Base-by-base conservation (phyloP, 2,329 filamentous ascomycete species). In the Cryphonectria parasitica region DNA sequence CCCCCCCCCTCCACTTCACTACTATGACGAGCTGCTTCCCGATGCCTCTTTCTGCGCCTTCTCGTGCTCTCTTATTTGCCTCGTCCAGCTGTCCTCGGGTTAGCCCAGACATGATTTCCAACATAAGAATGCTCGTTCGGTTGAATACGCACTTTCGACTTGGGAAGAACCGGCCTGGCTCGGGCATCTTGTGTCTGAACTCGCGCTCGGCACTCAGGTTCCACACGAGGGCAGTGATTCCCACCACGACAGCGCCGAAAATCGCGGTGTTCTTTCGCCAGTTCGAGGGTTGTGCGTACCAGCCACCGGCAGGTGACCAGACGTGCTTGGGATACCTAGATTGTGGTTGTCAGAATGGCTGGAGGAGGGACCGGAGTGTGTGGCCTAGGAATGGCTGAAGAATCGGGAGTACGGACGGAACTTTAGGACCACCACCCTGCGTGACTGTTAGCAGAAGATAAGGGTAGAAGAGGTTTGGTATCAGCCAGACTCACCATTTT, bases 241-340 rank as follows among this genome's bases (percentile, higher is more conserved):
- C 89, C 74, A 90, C 75, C 31, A 93, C 82, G 54, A 74, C 65
- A 43, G 79, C 71, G 39, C 79, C 77, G 64, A 80, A 75, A 54
- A 80, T 52, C 58, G 76, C 77, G 13, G 96, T 99, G 86, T 99
- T 99, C 78, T 85, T 84, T 82, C 92, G 96, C 96, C 96, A 99
- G 87, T 99, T 99, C 76, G 88, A 86, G 68, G 96, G 96, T 81
- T 97, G 95, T 68, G 91, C 85, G 83, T 99, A 99, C 96, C 96
- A 99, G 83, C 96, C 96, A 88, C 96, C 96, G 75, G 95, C 87
- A 73, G 96, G 96, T 79, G 96, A 98, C 96, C 96, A 99, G 88
- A 99, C 94, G 87, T 99, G 95, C 88, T 97, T 98, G 82, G 94
- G 95, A 84, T 97, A 97, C 79, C 94, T 97, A 77, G 63, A 56